These are phyloP conservation scores for Lactuca sativa DNA, from an alignment of 129 eudicot genomes.

Conservation along the genomic window DNA sequence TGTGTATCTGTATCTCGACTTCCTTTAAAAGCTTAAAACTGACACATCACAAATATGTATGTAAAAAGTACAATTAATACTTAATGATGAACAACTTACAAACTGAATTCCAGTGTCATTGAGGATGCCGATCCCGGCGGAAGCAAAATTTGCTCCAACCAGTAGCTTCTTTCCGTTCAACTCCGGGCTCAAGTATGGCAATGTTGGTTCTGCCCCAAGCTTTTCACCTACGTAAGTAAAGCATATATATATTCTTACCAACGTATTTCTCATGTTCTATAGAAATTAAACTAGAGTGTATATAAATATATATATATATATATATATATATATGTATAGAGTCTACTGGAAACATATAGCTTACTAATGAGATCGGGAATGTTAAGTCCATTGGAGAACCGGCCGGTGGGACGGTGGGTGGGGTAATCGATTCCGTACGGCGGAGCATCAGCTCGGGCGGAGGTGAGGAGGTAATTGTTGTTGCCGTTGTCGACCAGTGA, in stretches of 20 bases:
- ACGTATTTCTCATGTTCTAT: too few species aligned
- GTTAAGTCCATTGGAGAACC: slow-evolving; percentile 74
- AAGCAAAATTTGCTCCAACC: slow-evolving; percentile 75
- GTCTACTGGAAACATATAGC: background rate
- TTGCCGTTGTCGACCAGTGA: slow-evolving; percentile 81
- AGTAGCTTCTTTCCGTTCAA: slow-evolving; percentile 54
- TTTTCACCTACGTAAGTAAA: slow-evolving; percentile 39
- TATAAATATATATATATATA: too few species aligned
- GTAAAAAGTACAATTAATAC: background rate
- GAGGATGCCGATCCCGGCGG: slow-evolving; percentile 78
- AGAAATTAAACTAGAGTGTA: background rate
- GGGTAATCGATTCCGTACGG: slow-evolving; percentile 77
- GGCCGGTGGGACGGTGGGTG: slow-evolving; percentile 66
- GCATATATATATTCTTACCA: background rate
- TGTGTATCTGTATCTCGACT: background rate
- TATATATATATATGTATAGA: too few species aligned
- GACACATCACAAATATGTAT: background rate
- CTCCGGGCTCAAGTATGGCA: slow-evolving; percentile 64
- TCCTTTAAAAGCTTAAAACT: background rate
- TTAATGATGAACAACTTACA: slow-evolving; percentile 43
- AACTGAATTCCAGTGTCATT: slow-evolving; percentile 75
- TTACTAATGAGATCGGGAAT: slow-evolving; percentile 74
- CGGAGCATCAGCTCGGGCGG: slow-evolving; percentile 73
- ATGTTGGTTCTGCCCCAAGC: slow-evolving; percentile 57
- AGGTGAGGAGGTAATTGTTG: slow-evolving; percentile 67